Conservation (phyloP, 2,329 filamentous ascomycete genomes). For the Plectosphaerella cucumerina region DNA sequence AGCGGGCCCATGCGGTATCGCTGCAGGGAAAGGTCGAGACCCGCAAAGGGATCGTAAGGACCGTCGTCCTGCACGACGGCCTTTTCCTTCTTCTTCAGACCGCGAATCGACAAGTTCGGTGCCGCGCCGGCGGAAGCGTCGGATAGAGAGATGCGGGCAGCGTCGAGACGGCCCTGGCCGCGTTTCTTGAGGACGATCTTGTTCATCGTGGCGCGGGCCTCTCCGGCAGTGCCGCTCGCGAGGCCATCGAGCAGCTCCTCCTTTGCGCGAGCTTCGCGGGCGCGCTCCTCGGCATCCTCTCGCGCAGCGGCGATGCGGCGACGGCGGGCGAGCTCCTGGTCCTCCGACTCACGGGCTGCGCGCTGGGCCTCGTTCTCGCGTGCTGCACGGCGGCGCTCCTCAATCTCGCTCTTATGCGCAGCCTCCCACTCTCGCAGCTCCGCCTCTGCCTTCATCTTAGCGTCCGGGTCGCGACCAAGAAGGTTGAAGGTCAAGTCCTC, state of each 20-base stretch:
- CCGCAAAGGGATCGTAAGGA: conserved; percentile 86
- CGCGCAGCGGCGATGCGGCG: conserved; percentile 58
- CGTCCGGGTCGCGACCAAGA: conserved; percentile 65
- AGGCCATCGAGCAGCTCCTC: conserved; percentile 69
- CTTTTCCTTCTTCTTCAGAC: conserved; percentile 62
- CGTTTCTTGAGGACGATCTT: conserved; percentile 71
- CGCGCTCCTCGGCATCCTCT: conserved; percentile 68
- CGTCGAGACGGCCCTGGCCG: conserved; percentile 42
- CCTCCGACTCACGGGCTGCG: conserved; percentile 53
- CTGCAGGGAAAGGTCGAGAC: conserved; percentile 61
- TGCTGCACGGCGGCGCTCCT: conserved; percentile 53
- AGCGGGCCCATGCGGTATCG: conserved; percentile 61
- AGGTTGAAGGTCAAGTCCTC: conserved; percentile 89
- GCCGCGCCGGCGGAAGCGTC: conserved; percentile 16
- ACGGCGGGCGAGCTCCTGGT: conserved; percentile 62
- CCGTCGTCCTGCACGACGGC: conserved; percentile 55
- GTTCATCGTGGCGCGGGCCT: conserved; percentile 54
- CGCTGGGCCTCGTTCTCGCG: conserved; percentile 51
- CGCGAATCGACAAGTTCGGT: conserved; percentile 63
- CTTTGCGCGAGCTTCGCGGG: conserved; percentile 57
- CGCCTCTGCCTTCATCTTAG: conserved; percentile 43
- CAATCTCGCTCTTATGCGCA: conserved; percentile 65
- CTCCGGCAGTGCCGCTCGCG: conserved; percentile 54
- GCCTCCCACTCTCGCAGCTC: conserved; percentile 61
- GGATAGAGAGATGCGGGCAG: conserved; percentile 26